These are phyloP conservation scores for Agrocybe chaxingu DNA, from an alignment of 768 basidiomycete genomes.

Conservation along the genomic window DNA sequence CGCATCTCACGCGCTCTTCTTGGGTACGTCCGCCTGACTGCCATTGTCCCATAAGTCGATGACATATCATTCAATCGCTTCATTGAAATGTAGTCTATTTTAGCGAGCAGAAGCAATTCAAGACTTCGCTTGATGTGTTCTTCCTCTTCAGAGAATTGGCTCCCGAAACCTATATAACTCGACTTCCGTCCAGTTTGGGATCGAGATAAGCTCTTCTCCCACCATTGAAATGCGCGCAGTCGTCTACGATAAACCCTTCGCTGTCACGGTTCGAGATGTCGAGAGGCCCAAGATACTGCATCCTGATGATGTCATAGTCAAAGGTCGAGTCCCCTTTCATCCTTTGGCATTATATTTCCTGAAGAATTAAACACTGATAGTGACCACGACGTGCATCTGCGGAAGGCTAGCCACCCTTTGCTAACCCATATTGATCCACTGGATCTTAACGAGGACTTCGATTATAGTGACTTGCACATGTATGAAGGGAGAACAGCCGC, in stretches of 20 bases:
- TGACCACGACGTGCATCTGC: slow-evolving; percentile 50
- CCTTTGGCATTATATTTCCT: not conserved
- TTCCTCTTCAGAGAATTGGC: no score
- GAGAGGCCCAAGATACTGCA: slow-evolving; percentile 44
- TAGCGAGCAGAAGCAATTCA: no score
- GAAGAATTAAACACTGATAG: slow-evolving; percentile 21
- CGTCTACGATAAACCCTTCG: slow-evolving; percentile 50
- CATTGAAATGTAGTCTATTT: no score
- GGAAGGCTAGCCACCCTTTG: slow-evolving; percentile 32
- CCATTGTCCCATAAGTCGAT: no score
- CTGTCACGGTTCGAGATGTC: slow-evolving; percentile 44
- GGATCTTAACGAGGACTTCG: not conserved
- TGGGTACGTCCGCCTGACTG: no score
- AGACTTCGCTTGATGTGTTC: no score
- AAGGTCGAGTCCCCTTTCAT: slow-evolving; percentile 24
- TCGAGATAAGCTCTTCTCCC: no score
- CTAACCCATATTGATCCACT: not conserved
- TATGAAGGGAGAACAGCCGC: slow-evolving; percentile 55
- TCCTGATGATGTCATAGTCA: slow-evolving; percentile 53
- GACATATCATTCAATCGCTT: no score
- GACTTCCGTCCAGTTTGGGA: no score
- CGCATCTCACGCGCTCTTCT: no score
- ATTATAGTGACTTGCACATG: slow-evolving; percentile 48
- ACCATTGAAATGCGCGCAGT: slow-evolving; percentile 42
- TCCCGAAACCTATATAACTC: no score